These are phyloP conservation scores for Pulveroboletus sp. DNA, from an alignment of 1,284 basidiomycete genomes.

Conservation along the genomic window DNA sequence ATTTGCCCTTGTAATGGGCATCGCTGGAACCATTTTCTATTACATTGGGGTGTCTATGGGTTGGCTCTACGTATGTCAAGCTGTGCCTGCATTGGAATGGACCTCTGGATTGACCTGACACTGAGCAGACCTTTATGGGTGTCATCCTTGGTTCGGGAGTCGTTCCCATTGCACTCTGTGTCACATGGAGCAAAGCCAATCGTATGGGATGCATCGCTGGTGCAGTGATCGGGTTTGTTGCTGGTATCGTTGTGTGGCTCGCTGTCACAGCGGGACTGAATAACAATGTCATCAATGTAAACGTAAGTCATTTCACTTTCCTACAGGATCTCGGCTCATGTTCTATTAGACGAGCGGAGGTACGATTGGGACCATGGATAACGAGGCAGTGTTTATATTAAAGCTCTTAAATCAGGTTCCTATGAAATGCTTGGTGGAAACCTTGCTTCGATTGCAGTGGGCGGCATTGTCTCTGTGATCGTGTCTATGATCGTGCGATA, in stretches of 20 bases:
- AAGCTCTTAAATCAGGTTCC: slow-evolving; percentile 46
- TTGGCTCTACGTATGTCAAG: slow-evolving; percentile 74
- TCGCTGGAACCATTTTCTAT: slow-evolving; percentile 83
- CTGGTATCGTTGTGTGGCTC: slow-evolving; percentile 79
- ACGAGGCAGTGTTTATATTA: neutral
- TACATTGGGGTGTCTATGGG: slow-evolving; percentile 90
- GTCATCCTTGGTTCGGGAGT: slow-evolving; percentile 84
- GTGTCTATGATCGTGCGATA: slow-evolving; percentile 45
- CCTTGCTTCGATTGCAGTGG: slow-evolving; percentile 79
- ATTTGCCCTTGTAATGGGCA: slow-evolving; percentile 77
- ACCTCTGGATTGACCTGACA: neutral
- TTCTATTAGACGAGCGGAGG: slow-evolving; percentile 47
- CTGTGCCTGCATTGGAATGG: neutral
- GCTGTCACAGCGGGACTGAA: slow-evolving; percentile 77
- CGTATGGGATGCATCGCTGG: slow-evolving; percentile 76
- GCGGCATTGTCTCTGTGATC: slow-evolving; percentile 69
- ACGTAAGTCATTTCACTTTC: slow-evolving; percentile 33
- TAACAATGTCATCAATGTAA: slow-evolving; percentile 68
- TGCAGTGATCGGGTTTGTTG: slow-evolving; percentile 64
- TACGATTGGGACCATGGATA: slow-evolving; percentile 17
- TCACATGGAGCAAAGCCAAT: slow-evolving; percentile 83
- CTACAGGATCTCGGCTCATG: neutral
- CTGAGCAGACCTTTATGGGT: slow-evolving; percentile 72
- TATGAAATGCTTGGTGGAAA: slow-evolving; percentile 87
- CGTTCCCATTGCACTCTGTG: slow-evolving; percentile 79